Evolutionary conservation across 495 filamentous ascomycete species (phyloP), one percentile per base, ranked within the genome.

Genomic region (Talaromyces proteolyticus): DNA sequence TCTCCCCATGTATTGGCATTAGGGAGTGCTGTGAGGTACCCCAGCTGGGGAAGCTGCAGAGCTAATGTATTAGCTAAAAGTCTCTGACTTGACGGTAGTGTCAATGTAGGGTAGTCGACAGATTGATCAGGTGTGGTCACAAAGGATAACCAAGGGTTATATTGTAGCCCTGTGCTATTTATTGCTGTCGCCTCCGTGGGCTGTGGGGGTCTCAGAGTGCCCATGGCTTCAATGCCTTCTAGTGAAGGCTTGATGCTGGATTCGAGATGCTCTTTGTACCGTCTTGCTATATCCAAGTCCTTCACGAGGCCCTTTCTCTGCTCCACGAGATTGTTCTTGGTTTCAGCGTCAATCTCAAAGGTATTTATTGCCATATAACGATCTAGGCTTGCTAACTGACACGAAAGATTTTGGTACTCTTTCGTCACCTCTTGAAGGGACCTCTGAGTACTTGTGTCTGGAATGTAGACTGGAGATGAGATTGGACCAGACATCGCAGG

Each of bases 291-390:
- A 41, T 73, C 70, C 18, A 72, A 42, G 36, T 72, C 62, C 42
- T 65, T 57, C 0, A 73, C 66, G 24, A 74, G 53, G 42, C 52
- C 52, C 43, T 55, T 65, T 11, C 70, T 62, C 44, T 67, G 64
- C 12, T 65, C 61, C 40, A 72, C 62, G 11, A 70, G 45, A 22
- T 57, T 44, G 7, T 60, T 55, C 49, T 70, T 68, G 2, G 61
- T 58, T 10, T 56, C 42, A 12, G 60, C 50, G 10, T 59, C 60
- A 21, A 74, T 56, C 24, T 69, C 58, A 55, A 68, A 68, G 7
- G 59, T 57, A 46, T 69, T 59, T 20, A 74, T 47, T 7, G 70
- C 70, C 51, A 67, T 67, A 34, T 72, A 58, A 44, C 65, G 61
- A 39, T 74, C 68, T 11, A 74, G 52, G 12, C 55, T 61, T 1